Conservation (phyloP, 371 early-diverging fungal species). For the Mucor plumbeus region DNA sequence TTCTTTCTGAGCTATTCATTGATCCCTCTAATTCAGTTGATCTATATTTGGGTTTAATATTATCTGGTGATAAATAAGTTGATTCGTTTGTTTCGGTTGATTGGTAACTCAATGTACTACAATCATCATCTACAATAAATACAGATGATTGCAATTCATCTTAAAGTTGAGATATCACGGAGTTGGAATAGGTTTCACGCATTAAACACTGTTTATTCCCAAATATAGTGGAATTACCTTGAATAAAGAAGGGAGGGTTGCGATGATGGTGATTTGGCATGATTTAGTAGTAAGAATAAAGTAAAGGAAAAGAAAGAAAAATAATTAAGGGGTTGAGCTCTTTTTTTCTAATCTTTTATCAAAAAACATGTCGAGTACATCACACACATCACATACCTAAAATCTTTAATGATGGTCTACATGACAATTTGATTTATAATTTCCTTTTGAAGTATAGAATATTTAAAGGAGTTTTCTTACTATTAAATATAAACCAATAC, state of each 20-base stretch:
- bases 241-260: slow-evolving; percentile 15
- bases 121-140: slow-evolving; percentile 20
- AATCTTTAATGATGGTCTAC: slow-evolving; percentile 3
- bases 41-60: not conserved
- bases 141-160: slow-evolving; percentile 11
- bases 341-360: not conserved
- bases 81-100: slow-evolving; percentile 13
- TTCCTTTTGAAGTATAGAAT: slow-evolving; percentile 2
- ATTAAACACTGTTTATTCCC: slow-evolving; percentile 2
- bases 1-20: not conserved
- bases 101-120: slow-evolving; percentile 19
- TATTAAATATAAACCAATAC: not conserved
- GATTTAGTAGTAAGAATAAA: not conserved
- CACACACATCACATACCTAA: not conserved
- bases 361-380: not conserved
- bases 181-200: slow-evolving; percentile 5
- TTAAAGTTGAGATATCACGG: not conserved
- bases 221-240: slow-evolving; percentile 16
- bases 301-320: not conserved
- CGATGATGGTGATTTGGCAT: not conserved
- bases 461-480: not conserved
- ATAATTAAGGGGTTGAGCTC: not conserved
- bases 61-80: slow-evolving; percentile 9
- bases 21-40: not conserved
- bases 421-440: not conserved